These are phyloP conservation scores for Excoecaria cochinchinensis DNA, from an alignment of 345 rosid species.

Conservation along the genomic window DNA sequence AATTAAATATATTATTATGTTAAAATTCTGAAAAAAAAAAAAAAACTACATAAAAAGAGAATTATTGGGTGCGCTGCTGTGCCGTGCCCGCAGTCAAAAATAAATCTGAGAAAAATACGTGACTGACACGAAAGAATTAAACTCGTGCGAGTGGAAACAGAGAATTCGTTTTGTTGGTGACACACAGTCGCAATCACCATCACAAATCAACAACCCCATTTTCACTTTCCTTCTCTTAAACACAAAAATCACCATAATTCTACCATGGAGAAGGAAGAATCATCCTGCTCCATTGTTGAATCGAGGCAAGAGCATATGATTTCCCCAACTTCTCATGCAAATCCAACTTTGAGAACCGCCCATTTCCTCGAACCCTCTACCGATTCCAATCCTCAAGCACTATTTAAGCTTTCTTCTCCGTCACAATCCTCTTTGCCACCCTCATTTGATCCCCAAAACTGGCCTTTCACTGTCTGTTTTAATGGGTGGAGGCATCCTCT, in stretches of 20 bases:
- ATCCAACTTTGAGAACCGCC: conserved; percentile 17
- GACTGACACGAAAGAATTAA: no score
- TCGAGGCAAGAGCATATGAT: conserved; percentile 22
- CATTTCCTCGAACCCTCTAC: conserved; percentile 26
- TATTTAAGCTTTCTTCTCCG: conserved; percentile 20
- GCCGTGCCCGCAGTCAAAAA: no score
- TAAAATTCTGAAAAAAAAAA: no score
- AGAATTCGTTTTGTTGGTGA: no score
- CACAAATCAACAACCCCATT: no score
- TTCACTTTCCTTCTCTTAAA: not conserved
- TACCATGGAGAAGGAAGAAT: conserved; percentile 11
- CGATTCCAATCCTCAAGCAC: conserved; percentile 19
- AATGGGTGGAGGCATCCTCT: conserved; percentile 28
- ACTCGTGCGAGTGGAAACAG: no score
- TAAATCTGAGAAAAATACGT: no score
- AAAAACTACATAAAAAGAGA: no score
- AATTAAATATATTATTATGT: no score
- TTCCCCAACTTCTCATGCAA: not conserved
- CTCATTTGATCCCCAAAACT: conserved; percentile 18
- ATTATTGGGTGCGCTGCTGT: no score
- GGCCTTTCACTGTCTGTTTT: conserved; percentile 26
- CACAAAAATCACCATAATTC: not conserved
- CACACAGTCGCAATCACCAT: no score
- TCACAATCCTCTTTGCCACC: not conserved
- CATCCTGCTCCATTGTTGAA: conserved; percentile 5